Conservation (phyloP, 2,329 filamentous ascomycete genomes). For the Myrmaecium sp. region DNA sequence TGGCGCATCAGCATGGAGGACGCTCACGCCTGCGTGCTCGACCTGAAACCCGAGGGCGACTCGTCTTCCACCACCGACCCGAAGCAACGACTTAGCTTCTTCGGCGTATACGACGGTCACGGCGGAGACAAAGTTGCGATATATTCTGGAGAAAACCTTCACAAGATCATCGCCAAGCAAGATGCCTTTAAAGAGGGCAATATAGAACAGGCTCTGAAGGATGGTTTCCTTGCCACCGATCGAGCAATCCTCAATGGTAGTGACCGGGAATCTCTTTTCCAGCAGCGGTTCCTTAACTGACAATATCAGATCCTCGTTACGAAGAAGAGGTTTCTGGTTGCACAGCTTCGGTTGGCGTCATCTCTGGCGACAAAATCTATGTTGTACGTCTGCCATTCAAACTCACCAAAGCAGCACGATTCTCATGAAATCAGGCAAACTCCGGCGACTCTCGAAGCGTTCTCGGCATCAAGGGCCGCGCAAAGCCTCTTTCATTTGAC, state of each 20-base stretch:
- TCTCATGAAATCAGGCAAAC: constrained; percentile 52
- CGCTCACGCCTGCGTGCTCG: constrained; percentile 75
- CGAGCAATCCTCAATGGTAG: constrained; percentile 88
- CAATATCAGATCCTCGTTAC: constrained; percentile 67
- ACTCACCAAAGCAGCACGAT: background rate
- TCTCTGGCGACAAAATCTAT: constrained; percentile 84
- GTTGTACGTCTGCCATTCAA: constrained; percentile 49
- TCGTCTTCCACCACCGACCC: constrained; percentile 40
- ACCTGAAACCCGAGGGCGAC: constrained; percentile 52
- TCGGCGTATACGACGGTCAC: constrained; percentile 95
- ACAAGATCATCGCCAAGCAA: constrained; percentile 89
- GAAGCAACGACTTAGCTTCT: constrained; percentile 71
- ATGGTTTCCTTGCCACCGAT: constrained; percentile 92
- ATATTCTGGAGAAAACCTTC: constrained; percentile 82
- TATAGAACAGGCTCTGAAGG: constrained; percentile 90
- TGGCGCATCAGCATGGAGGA: constrained; percentile 99
- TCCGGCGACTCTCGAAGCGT: constrained; percentile 92
- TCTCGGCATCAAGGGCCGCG: constrained; percentile 86
- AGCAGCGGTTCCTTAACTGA: constrained; percentile 12
- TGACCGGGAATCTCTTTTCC: constrained; percentile 10
- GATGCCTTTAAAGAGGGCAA: constrained; percentile 82
- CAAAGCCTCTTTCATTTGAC: constrained; percentile 96
- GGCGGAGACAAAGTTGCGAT: constrained; percentile 92
- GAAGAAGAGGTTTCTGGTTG: constrained; percentile 97
- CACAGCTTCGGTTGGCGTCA: constrained; percentile 80